Conservation (phyloP, 2,329 filamentous ascomycete genomes). For the Aspergillus arachidicola region DNA sequence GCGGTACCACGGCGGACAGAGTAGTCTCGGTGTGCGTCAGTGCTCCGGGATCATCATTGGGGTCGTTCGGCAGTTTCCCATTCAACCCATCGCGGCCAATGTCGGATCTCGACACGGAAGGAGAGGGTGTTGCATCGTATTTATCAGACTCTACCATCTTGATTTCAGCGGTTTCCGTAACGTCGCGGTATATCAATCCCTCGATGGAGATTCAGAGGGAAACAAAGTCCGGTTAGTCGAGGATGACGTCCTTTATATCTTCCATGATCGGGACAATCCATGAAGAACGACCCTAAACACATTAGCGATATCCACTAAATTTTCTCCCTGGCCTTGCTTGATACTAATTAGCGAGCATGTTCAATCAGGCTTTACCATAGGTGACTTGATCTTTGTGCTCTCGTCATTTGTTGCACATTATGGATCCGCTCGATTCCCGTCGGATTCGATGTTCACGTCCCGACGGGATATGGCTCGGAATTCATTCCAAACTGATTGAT, state of each 20-base stretch:
- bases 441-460: not conserved
- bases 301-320: no score
- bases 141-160: not conserved
- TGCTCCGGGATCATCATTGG: slow-evolving; percentile 14
- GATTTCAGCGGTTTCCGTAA: not conserved
- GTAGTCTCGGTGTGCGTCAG: slow-evolving; percentile 18
- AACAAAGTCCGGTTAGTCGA: not conserved
- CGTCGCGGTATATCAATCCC: not conserved
- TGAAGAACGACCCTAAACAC: not conserved
- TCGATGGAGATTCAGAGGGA: not conserved
- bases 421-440: slow-evolving; percentile 2
- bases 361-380: not conserved
- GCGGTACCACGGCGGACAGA: slow-evolving; percentile 17
- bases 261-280: not conserved
- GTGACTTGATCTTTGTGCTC: not conserved
- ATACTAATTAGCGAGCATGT: not conserved
- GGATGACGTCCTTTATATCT: not conserved
- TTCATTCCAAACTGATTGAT: not conserved
- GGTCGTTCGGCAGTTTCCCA: slow-evolving; percentile 3
- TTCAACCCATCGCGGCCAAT: not conserved
- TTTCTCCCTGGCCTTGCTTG: not conserved
- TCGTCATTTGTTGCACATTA: not conserved
- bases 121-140: not conserved
- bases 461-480: not conserved
- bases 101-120: not conserved